These are phyloP conservation scores for Hansenula lynferdii DNA, from an alignment of 1,139 yeast species.

Conservation along the genomic window DNA sequence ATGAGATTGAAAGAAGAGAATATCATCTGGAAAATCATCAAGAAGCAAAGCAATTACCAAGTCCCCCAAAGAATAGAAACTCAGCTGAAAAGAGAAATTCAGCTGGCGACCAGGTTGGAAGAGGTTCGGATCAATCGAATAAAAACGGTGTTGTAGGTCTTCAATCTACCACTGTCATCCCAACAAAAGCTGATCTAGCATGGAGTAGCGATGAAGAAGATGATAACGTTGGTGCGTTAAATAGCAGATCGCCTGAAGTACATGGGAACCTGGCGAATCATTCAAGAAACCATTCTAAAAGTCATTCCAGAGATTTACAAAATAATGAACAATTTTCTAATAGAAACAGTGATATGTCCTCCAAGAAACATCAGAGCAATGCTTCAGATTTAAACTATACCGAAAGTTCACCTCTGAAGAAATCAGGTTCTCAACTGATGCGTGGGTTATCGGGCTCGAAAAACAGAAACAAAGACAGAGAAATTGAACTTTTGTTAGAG, in stretches of 20 bases:
- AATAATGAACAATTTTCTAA: neutral
- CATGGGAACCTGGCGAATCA: no score
- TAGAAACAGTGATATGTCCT: constrained; percentile 1
- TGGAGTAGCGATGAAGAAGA: constrained; percentile 84
- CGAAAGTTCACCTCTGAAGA: neutral
- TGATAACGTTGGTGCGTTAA: neutral
- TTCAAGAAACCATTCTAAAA: neutral
- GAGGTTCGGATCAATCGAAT: neutral
- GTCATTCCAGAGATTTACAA: neutral
- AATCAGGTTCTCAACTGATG: constrained; percentile 7
- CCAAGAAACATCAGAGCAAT: neutral
- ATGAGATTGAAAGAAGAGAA: constrained; percentile 78
- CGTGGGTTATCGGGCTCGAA: constrained; percentile 20
- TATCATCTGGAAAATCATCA: no score
- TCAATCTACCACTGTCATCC: constrained; percentile 64
- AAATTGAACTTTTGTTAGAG: constrained; percentile 30
- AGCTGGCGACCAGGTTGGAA: no score
- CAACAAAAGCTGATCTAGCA: constrained; percentile 70
- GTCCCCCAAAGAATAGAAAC: no score
- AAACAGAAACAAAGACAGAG: constrained; percentile 29
- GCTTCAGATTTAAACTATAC: neutral
- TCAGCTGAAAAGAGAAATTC: constrained; percentile 5
- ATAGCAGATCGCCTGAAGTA: neutral
- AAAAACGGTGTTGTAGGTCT: constrained; percentile 24
- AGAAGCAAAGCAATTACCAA: no score